Base-by-base conservation (phyloP, 805 yeast species). In the Tetrapisispora nanseiensis region DNA sequence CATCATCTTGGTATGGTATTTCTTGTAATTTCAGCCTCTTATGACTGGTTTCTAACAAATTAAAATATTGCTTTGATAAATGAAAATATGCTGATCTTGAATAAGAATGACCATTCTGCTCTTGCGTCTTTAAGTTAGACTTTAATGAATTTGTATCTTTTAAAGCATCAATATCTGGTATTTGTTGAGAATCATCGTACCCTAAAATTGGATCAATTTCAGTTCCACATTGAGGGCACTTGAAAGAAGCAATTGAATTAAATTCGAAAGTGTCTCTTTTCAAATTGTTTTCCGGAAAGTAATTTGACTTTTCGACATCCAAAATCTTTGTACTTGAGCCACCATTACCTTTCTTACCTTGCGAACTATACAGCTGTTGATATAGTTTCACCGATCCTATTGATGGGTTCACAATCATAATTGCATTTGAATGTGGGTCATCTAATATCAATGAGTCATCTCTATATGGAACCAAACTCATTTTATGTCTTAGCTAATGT, bases 191-290 rank as follows among this genome's bases (percentile, higher is more conserved):
- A 12, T 28, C 15, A 9, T 33, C 32, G 27, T 33, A 20, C 27
- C 24, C 19, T 12, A 34, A 13, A 15, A 37, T 31, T 2, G 40
- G 47, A 33, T 48, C 47, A 10, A 59, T 47, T 23, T 57, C 53
- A 3, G 59, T 52, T 5, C 62, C 62, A 47, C 64, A 59, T 22
- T 50, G 51, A 2, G 63, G 63, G 36, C 64, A 59, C 7, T 49
- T 42, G 38, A 48, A 59, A 0, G 59, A 41, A 3, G 63, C 48
- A 26, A 56, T 51, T 9, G 54, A 44, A 29, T 44, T 38, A 13
- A 22, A 30, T 6, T 29, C 18, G 26, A 37, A 27, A 15, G 32
- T 35, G 11, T 21, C 22, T 22, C 35, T 31, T 15, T 40, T 32
- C 9, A 16, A 15, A 4, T 22, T 30, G 11, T 22, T n/a, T 5